A percentile compares a stretch with the other conserved stretches of the same genome.
Evolutionary conservation across 202 grass and related monocot species (phyloP).

Genomic region (Dendrocalamus latiflorus): DNA sequence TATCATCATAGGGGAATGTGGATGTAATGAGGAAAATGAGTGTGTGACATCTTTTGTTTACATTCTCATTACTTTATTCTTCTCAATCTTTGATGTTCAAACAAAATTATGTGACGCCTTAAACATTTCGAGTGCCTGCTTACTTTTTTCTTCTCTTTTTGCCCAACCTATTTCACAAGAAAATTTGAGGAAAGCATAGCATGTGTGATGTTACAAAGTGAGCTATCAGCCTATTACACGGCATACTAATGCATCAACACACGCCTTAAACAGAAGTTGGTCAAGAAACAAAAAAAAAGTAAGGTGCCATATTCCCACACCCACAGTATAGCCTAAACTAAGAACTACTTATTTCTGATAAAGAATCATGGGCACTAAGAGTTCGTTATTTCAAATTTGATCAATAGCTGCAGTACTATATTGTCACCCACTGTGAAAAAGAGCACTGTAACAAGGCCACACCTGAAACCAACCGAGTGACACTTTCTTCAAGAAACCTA

Average conservation of each 20-base stretch:
- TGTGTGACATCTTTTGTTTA: conserved; percentile 14
- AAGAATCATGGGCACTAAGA: neutral
- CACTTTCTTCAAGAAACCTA: conserved; percentile 16
- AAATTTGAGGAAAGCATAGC: conserved; percentile 3
- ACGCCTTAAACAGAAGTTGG: conserved; percentile 9
- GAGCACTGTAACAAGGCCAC: neutral
- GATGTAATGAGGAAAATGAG: conserved; percentile 1
- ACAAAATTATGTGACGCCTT: neutral
- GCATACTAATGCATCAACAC: neutral
- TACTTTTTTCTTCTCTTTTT: neutral
- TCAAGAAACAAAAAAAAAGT: neutral
- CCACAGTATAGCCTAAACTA: neutral
- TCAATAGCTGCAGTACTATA: neutral
- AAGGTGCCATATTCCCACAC: neutral
- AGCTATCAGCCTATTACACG: neutral
- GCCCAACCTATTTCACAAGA: neutral
- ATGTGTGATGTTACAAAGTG: neutral
- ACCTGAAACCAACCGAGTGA: neutral
- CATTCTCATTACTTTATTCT: conserved; percentile 9
- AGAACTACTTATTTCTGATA: neutral
- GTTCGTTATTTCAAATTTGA: conserved; percentile 9
- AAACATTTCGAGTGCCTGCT: neutral
- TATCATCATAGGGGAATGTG: conserved; percentile 51
- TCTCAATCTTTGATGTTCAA: neutral
- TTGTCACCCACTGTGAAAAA: neutral